Base-by-base conservation (phyloP, 495 filamentous ascomycete species). In the Penicillium bovifimosum region DNA sequence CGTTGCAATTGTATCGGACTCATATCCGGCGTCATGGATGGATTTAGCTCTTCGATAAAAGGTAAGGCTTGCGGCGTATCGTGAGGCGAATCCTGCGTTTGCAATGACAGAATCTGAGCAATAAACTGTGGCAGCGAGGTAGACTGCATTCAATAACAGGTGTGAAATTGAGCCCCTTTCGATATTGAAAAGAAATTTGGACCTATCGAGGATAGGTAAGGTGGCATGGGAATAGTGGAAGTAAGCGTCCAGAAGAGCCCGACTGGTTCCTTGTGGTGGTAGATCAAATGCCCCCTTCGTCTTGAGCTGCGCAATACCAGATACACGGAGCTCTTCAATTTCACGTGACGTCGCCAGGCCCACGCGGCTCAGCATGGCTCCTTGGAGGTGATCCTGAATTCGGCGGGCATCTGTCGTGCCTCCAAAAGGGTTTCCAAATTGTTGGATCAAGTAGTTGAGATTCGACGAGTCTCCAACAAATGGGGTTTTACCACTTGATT, bases 21-120 rank as follows among this genome's bases (percentile, higher is more conserved):
- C 62, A 36, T 62, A 58, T 5, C 59, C 55, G 13, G 62, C 56
- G 50, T 65, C 62, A 50, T 65, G 60, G 10, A 65, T 32, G 8
- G 48, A 38, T 47, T 62, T 62, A 8, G 62, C 59, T 50, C 54
- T 47, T 6, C 46, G 59, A 34, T 65, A 62, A 26, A 50, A 60
- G 0, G 62, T 62, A 9, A 60, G 57, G 13, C 50, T 62, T 16
- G 59, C 62, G 20, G 53, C 31, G 39, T 60, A 65, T 11, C 62
- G 54, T 29, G 60, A 62, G 9, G 9, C 39, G 50, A 62, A 65
- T 8, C 62, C 62, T 27, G 59, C 59, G 16, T 47, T 16, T 10
- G 40, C 27, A 41, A 61, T 57, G 40, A 52, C 28, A 5, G 44
- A 20, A 38, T 60, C 58, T 5, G 44, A 44, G 18, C 54, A 60